These are phyloP conservation scores for Cystoderma amianthinum DNA, from an alignment of 768 basidiomycete species.

Conservation along the genomic window DNA sequence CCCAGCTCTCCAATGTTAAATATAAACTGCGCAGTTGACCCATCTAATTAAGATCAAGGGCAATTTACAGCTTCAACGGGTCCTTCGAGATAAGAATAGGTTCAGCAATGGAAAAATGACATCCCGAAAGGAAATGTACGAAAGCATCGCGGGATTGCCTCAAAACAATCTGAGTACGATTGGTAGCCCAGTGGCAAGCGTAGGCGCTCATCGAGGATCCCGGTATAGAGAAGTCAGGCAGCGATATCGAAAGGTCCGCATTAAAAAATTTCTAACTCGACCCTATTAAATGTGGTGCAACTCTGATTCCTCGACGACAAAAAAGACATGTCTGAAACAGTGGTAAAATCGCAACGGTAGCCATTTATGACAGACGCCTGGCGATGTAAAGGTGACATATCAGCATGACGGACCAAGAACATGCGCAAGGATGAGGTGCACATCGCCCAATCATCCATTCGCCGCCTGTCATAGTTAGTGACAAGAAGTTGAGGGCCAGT, in stretches of 20 bases:
- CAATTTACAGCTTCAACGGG: too few relatives aligned
- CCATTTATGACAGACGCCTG: not conserved
- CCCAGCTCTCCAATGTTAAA: too few relatives aligned
- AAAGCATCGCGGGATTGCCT: not conserved
- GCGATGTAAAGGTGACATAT: not conserved
- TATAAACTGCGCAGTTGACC: too few relatives aligned
- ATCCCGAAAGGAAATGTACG: not conserved
- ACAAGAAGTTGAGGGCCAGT: not conserved
- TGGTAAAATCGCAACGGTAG: not conserved
- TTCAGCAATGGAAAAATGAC: not conserved
- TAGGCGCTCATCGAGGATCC: not conserved
- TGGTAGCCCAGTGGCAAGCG: not conserved
- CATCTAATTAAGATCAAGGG: too few relatives aligned
- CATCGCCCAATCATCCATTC: not conserved
- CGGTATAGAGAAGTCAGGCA: not conserved
- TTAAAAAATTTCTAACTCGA: not conserved
- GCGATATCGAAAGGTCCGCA: not conserved
- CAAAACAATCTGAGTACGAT: not conserved
- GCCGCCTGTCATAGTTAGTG: not conserved
- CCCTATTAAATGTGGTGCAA: not conserved
- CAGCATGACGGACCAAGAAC: not conserved
- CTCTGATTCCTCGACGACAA: not conserved
- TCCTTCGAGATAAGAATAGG: not conserved
- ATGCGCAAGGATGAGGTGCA: not conserved
- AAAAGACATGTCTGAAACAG: not conserved